Evolutionary conservation across 2,329 filamentous ascomycete genomes (phyloP).

Genomic region (Aspergillus niger): DNA sequence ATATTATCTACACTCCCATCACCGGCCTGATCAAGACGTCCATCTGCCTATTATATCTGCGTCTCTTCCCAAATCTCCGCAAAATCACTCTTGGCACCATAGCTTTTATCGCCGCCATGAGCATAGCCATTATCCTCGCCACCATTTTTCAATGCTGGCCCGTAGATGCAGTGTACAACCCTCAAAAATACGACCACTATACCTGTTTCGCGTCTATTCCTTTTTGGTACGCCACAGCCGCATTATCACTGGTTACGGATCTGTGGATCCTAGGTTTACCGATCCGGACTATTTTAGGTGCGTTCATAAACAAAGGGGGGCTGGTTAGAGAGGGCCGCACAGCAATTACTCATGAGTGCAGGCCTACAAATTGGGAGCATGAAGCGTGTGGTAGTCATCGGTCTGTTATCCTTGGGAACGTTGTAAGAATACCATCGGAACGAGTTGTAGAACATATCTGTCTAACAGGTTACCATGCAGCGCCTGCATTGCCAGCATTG

Average conservation of each 20-base stretch:
- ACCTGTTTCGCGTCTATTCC: slow-evolving; percentile 7
- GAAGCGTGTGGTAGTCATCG: slow-evolving; percentile 3
- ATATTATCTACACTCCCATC: slow-evolving; percentile 7
- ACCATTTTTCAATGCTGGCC: slow-evolving; percentile 16
- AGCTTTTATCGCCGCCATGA: slow-evolving; percentile 14
- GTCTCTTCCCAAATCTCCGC: slow-evolving; percentile 12
- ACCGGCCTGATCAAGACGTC: slow-evolving; percentile 13
- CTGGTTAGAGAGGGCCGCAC: background rate
- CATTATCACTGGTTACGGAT: slow-evolving; percentile 12
- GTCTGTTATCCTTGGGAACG: background rate
- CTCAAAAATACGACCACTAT: background rate
- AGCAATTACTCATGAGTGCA: background rate
- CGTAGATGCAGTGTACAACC: background rate
- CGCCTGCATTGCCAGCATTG: slow-evolving; percentile 15
- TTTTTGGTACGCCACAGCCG: slow-evolving; percentile 14
- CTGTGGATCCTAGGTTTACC: slow-evolving; percentile 17
- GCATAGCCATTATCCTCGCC: slow-evolving; percentile 12
- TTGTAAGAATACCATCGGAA: background rate
- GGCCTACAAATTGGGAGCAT: background rate
- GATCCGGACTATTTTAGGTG: slow-evolving; percentile 2
- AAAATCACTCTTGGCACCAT: slow-evolving; percentile 8
- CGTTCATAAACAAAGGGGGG: background rate
- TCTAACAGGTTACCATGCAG: background rate
- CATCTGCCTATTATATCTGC: slow-evolving; percentile 9
- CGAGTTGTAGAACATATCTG: background rate